Evolutionary conservation across 441 rosid species (phyloP), one percentile per base, ranked within the genome.

Genomic region (Macaranga tanarius): DNA sequence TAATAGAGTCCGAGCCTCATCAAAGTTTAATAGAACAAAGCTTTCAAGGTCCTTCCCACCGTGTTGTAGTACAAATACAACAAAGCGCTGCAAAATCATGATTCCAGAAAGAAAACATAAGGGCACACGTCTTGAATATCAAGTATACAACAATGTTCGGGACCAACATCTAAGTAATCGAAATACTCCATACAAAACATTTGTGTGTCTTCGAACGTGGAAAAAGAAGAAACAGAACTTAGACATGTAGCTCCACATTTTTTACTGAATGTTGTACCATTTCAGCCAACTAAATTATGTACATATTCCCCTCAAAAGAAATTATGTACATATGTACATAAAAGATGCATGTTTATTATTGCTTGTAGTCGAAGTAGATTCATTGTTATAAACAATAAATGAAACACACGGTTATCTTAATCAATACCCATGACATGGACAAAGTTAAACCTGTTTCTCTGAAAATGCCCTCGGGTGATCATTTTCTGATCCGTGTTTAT

Each of bases 21-120:
- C 89, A 67, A 85, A 91, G 73, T 89, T 91, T 73, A 77, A 70
- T 56, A 95, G 89, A 51, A 93, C 96, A 70, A 95, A 95, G 80
- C 90, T 82, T 84, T 95, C 99, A 69, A 95, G 96, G 87, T 95
- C 97, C 82, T 90, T 87, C 45, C 99, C 99, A 23, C 99, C 99
- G 75, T 95, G 98, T 85, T 88, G 90, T 66, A 95, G 80, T 75
- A 92, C 92, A 85, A 92, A 92, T 73, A 91, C 91, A 44, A 92
- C 87, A 76, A 87, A 91, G 72, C 93, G 76, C 99, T 95, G 63
- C 71, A 85, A 61, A 71, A 70, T 67, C 72, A 65, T 65, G 64
- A 73, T 3, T 15, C 73, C 16, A 57, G 75, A 74, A 70, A 60
- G 67, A 23, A 65, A 72, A 61, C 51, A 25, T 55, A 70, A 66